Evolutionary conservation across 169 alveolate species (phyloP).

Genomic region (Pseudocohnilembus persalinus): DNA sequence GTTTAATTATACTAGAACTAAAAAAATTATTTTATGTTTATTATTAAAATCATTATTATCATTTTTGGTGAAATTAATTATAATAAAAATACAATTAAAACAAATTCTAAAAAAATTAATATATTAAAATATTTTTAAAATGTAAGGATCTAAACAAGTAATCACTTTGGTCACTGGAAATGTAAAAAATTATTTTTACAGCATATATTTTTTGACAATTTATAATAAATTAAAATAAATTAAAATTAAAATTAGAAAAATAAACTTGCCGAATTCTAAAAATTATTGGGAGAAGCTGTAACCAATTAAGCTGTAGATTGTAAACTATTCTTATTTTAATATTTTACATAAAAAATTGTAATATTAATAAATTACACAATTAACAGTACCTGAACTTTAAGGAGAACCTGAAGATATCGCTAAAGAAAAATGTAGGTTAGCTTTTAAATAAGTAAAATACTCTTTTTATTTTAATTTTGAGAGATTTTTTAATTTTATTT

Average conservation of each 20-base stretch:
- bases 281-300: constrained; percentile 32
- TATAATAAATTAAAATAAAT: too few species aligned
- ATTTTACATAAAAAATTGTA: neutral
- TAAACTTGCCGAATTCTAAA: constrained; percentile 33
- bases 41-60: too few species aligned
- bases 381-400: constrained; percentile 69
- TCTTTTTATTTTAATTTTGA: too few species aligned
- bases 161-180: constrained; percentile 19
- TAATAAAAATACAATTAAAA: too few species aligned
- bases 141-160: neutral
- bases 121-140: too few species aligned
- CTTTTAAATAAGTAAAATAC: constrained; percentile 26
- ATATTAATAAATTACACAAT: neutral
- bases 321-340: neutral
- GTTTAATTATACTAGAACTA: too few species aligned
- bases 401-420: constrained; percentile 64
- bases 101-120: too few species aligned
- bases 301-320: constrained; percentile 36
- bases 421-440: constrained; percentile 34
- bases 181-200: constrained; percentile 3
- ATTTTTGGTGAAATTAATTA: too few species aligned
- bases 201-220: neutral
- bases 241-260: constrained; percentile 27
- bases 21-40: too few species aligned
- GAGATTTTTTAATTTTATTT: too few species aligned